Evolutionary conservation across 2,329 filamentous ascomycete genomes (phyloP).

Genomic region (Aspergillus novofumigatus): DNA sequence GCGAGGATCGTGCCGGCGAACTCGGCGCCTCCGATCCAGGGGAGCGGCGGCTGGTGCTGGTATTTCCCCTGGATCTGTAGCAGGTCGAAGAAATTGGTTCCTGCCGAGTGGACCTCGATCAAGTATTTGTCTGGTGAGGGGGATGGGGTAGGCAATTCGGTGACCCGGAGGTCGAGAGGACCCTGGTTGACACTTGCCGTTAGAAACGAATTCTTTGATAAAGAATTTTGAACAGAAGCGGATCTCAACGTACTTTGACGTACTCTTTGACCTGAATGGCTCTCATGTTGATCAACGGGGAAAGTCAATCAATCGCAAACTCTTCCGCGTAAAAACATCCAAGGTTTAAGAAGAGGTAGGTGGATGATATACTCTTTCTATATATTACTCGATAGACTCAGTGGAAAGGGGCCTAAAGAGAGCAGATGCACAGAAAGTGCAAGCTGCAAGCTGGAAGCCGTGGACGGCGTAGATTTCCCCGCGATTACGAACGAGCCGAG

Average conservation of each 20-base stretch:
- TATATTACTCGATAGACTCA: neutral
- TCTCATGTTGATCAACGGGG: conserved; percentile 55
- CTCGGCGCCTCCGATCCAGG: conserved; percentile 82
- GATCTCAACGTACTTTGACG: conserved; percentile 55
- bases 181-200: conserved; percentile 48
- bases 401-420: neutral
- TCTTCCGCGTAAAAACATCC: neutral
- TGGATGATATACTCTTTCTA: neutral
- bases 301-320: neutral
- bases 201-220: neutral
- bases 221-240: conserved; percentile 2
- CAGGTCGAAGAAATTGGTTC: conserved; percentile 96
- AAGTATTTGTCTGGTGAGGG: conserved; percentile 74
- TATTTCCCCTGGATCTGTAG: conserved; percentile 95
- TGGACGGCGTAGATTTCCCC: conserved; percentile 1
- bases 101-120: conserved; percentile 79
- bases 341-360: neutral
- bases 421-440: neutral
- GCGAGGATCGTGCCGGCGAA: conserved; percentile 76
- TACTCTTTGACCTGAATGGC: conserved; percentile 72
- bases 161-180: conserved; percentile 72
- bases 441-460: conserved; percentile 1
- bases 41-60: conserved; percentile 82
- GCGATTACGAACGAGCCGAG: conserved; percentile 9
- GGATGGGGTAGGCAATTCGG: conserved; percentile 67